Evolutionary conservation across 192 early-diverging fungal species (phyloP).

Genomic region (Backusella psychrophila): DNA sequence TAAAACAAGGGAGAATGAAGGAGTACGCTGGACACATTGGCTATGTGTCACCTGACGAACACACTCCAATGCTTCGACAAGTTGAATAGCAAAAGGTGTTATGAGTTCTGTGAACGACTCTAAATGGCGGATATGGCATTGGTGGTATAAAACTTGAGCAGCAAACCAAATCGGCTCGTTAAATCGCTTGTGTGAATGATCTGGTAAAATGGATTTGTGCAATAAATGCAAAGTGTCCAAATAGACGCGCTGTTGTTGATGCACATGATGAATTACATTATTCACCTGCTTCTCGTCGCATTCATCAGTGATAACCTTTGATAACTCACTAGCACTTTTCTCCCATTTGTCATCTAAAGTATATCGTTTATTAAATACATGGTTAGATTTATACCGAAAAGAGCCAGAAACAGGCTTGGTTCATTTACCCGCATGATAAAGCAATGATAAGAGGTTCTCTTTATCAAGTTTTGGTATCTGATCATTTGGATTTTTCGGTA

Average conservation of each 20-base stretch:
- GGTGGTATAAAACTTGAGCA: neutral
- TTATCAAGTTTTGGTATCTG: neutral
- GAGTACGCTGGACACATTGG: neutral
- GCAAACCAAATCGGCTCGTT: slow-evolving; percentile 16
- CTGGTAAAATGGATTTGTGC: neutral
- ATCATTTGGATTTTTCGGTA: neutral
- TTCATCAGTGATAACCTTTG: neutral
- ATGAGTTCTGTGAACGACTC: neutral
- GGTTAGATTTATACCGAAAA: neutral
- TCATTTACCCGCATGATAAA: slow-evolving; percentile 13
- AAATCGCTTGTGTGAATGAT: neutral
- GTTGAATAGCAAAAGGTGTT: neutral
- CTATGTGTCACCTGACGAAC: neutral
- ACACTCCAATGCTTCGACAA: slow-evolving; percentile 1
- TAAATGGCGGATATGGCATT: slow-evolving; percentile 9
- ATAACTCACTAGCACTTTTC: neutral
- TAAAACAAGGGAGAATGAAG: neutral
- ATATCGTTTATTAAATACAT: neutral
- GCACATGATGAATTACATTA: slow-evolving; percentile 6
- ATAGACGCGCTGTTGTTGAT: slow-evolving; percentile 7
- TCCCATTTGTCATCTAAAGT: slow-evolving; percentile 10
- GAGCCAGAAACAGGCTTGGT: neutral
- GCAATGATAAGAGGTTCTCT: slow-evolving; percentile 2
- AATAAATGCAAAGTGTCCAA: slow-evolving; percentile 14
- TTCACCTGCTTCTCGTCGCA: neutral